Base-by-base conservation (phyloP, 2,329 filamentous ascomycete genomes). In the Trichoderma polysporum region DNA sequence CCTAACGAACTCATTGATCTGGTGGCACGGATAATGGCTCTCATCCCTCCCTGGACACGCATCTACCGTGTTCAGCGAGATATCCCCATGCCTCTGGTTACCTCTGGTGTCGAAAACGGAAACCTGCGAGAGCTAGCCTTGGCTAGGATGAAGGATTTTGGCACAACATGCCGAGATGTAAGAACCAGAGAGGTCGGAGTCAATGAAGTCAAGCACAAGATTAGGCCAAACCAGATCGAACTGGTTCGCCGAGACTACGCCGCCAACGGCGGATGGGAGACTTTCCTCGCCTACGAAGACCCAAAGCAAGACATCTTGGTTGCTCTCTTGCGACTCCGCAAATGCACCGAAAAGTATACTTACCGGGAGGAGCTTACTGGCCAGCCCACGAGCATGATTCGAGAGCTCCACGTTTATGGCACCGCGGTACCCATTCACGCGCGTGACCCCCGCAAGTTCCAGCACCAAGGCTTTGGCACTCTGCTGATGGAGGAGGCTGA, bases 81-180 rank as follows among this genome's bases (percentile, higher is more conserved):
- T 80, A 99, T 99, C 67, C 95, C 95, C n/a, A 99, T 99, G 95
- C 95, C 95, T 0, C 85, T 99, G 27, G 96, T 99, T n/a, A 98
- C 95, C 0, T 97, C 94, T 0, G 95, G 95, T 47, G 95, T 99
- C 0, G 95, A 99, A 80, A 99, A 99, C 73, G 95, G 95, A 69
- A 99, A 99, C 76, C 82, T 99, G 45, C 89, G 95, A 69, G 95
- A 99, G 78, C 83, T 99, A 57, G 94, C 95, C 0, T 83, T 99
- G 65, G 93, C 94, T n/a, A 86, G 95, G 25, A 99, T 99, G 96
- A 97, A 97, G 79, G 95, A 99, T 77, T 98, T 99, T 73, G 96
- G 96, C 58, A 99, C 95, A 0, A 93, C 92, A 1, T 99, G 96
- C 77, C 92, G 96, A 70, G 95, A 99, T 74, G 95, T 99, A 27